A percentile compares a stretch with the other conserved stretches of the same genome.
These are phyloP conservation scores for Lactifluus hygrophoroides DNA, from an alignment of 768 basidiomycete genomes.

Conservation along the genomic window DNA sequence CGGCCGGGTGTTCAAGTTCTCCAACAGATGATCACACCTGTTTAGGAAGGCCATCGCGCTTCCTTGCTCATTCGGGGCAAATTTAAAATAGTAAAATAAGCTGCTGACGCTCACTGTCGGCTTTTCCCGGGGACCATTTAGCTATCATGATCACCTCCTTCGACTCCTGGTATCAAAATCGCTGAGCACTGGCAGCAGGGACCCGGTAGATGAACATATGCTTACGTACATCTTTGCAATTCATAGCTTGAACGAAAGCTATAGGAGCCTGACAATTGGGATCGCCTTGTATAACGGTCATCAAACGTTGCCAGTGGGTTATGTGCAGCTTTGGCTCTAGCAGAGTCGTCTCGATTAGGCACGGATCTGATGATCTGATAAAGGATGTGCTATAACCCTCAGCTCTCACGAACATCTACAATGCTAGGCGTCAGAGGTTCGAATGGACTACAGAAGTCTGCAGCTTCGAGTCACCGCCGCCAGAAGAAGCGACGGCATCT, in stretches of 20 bases:
- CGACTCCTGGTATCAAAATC: constrained; percentile 19
- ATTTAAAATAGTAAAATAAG: too few species aligned
- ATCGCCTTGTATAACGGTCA: constrained; percentile 26
- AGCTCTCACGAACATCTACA: too few species aligned
- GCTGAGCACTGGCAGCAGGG: constrained; percentile 23
- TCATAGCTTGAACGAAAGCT: constrained; percentile 15
- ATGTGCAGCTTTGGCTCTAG: constrained; percentile 5
- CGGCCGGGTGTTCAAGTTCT: constrained; percentile 23
- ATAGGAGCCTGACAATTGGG: constrained; percentile 23
- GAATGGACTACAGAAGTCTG: background rate
- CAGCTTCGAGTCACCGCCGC: constrained; percentile 4
- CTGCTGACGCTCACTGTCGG: constrained; percentile 23
- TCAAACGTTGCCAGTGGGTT: too few species aligned
- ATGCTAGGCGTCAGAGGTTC: too few species aligned
- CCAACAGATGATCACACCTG: too few species aligned
- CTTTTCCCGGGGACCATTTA: constrained; percentile 25
- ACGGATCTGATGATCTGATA: constrained; percentile 12
- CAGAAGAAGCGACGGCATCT: constrained; percentile 7
- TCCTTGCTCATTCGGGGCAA: too few species aligned
- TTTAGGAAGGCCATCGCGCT: too few species aligned
- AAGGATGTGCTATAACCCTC: background rate
- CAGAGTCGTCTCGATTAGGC: constrained; percentile 17
- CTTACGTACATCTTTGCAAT: constrained; percentile 22
- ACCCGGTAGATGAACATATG: background rate
- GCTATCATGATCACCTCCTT: too few species aligned